Evolutionary conservation across 2,329 filamentous ascomycete genomes (phyloP), one percentile per base, ranked within the genome.

Genomic region (Dryadomyces quercus-mongolicae): DNA sequence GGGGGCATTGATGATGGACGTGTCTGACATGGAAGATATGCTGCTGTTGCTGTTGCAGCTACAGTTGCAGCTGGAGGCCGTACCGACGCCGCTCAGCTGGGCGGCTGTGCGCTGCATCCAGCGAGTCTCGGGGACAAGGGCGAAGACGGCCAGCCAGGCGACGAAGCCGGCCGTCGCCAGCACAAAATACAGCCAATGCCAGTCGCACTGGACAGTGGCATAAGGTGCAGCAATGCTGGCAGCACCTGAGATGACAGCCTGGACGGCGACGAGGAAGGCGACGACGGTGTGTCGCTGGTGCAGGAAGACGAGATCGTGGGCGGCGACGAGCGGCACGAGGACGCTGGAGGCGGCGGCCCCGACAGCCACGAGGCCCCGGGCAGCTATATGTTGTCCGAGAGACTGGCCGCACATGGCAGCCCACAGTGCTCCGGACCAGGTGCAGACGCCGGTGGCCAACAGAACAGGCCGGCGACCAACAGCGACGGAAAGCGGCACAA

Each of bases 231-330:
- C 60, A 2, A 65, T 63, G 22, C 63, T 64, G 8, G 67, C 58
- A 5, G 57, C 62, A 2, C 65, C 64, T 44, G 66, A 62, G 15
- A 67, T 57, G 12, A 68, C 20, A 4, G 65, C 67, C 60, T 62
- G 62, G n/a, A 55, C 57, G 15, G 59, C 56, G 15, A 65, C 59
- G 20, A 69, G 59, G 6, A 62, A 59, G 10, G 67, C 63, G 43
- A 69, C 63, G 12, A 64, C 67, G 52, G 60, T 60, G 56, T 66
- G 67, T 4, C 68, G 63, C 61, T 71, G 62, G 53, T 71, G 68
- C 18, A 70, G 63, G 36, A 70, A 70, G 46, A 68, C 64, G 43
- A 70, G 63, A 44, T 71, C 68, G 60, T 70, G 67, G 1, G 69
- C 63, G 10, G 57, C 57, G 36, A 71, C 66, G 12, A 71, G 60